Conservation (phyloP, 345 rosid species). For the Heritiera littoralis region DNA sequence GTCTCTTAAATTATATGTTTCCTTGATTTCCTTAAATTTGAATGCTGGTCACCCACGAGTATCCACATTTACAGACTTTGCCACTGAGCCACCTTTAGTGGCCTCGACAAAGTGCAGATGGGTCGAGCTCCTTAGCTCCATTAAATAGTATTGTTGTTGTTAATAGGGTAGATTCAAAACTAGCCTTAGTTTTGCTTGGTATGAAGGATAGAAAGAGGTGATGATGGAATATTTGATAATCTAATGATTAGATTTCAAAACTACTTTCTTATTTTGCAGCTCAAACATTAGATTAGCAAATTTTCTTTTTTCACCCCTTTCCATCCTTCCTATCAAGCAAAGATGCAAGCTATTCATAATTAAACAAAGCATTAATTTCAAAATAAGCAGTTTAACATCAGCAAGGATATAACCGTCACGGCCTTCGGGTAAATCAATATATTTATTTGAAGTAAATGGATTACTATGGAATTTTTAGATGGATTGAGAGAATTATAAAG, state of each 20-base stretch:
- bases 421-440: no score
- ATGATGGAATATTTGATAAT: no score
- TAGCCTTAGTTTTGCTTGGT: neutral
- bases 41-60: slow-evolving; percentile 45
- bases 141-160: slow-evolving; percentile 15
- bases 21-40: slow-evolving; percentile 45
- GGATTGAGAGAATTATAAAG: no score
- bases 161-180: neutral
- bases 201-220: no score
- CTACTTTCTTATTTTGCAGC: no score
- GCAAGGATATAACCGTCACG: neutral
- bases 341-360: neutral
- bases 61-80: slow-evolving; percentile 38
- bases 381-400: neutral
- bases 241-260: no score
- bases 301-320: no score
- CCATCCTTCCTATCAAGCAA: no score
- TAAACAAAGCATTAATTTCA: neutral
- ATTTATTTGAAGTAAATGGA: no score
- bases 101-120: slow-evolving; percentile 51
- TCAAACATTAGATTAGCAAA: no score
- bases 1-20: slow-evolving; percentile 39
- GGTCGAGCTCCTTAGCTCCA: slow-evolving; percentile 57
- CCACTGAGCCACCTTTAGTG: slow-evolving; percentile 37
- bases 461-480: no score